A percentile compares a stretch with the other conserved stretches of the same genome.
Evolutionary conservation across 116 monocot genomes (phyloP).

Genomic region (Posidonia oceanica): DNA sequence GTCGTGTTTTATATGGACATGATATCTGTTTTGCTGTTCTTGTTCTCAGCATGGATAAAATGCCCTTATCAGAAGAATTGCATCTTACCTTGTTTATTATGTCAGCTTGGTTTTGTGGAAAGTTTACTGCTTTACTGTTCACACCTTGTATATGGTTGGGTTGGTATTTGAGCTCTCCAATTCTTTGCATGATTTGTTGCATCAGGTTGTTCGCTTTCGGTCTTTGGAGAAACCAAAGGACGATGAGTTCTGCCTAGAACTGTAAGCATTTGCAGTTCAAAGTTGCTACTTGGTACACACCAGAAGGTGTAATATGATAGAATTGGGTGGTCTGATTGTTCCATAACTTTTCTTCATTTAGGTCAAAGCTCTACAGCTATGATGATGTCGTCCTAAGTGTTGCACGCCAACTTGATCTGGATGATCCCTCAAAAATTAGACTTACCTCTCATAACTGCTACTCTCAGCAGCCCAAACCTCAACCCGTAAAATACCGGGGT

Average conservation of each 20-base stretch:
- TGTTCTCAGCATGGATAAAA: no score
- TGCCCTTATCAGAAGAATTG: no score
- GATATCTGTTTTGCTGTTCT: no score
- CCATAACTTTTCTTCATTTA: not conserved
- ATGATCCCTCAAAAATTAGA: slow-evolving; percentile 92
- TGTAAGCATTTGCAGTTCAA: slow-evolving; percentile 39
- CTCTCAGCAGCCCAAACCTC: slow-evolving; percentile 99
- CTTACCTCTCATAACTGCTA: slow-evolving; percentile 99
- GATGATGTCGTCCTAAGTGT: slow-evolving; percentile 94
- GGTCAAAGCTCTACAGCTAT: slow-evolving; percentile 83
- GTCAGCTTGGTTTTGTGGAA: no score
- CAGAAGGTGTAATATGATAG: not conserved
- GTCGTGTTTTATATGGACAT: no score
- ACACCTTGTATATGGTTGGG: no score
- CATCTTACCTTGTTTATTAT: no score
- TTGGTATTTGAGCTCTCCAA: no score
- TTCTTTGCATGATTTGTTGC: not conserved
- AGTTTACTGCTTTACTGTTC: no score
- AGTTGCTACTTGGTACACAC: not conserved
- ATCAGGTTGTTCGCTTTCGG: slow-evolving; percentile 91
- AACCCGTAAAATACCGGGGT: slow-evolving; percentile 92
- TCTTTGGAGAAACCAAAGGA: slow-evolving; percentile 93
- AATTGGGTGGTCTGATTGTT: not conserved
- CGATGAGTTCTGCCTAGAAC: slow-evolving; percentile 87
- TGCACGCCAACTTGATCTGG: slow-evolving; percentile 65